These are phyloP conservation scores for Fusarium sp. DNA, from an alignment of 2,329 filamentous ascomycete genomes.

Conservation along the genomic window DNA sequence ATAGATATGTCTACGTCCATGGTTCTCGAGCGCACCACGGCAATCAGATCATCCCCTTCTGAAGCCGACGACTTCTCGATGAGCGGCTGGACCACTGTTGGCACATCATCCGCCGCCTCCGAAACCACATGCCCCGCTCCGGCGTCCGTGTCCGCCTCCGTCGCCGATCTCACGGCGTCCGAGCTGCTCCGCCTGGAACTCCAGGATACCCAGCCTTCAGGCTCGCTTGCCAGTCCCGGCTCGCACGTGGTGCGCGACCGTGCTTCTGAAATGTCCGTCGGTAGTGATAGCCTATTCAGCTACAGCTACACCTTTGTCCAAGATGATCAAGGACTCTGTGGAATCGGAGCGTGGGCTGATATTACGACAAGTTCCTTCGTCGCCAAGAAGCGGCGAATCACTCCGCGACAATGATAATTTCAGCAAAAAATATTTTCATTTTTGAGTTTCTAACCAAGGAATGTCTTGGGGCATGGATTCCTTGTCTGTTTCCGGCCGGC, in stretches of 20 bases:
- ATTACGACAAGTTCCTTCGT: constrained; percentile 10
- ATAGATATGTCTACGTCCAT: constrained; percentile 15
- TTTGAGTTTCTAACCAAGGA: background rate
- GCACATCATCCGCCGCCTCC: constrained; percentile 5
- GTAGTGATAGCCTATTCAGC: constrained; percentile 3
- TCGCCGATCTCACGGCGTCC: constrained; percentile 20
- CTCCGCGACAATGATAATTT: constrained; percentile 20
- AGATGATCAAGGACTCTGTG: constrained; percentile 23
- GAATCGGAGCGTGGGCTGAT: constrained; percentile 39
- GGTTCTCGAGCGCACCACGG: constrained; percentile 10
- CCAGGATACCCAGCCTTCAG: constrained; percentile 15
- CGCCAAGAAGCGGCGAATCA: constrained; percentile 19
- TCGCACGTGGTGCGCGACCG: constrained; percentile 12
- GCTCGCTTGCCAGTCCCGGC: constrained; percentile 10
- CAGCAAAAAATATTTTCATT: background rate
- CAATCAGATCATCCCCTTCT: background rate
- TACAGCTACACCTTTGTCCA: constrained; percentile 3
- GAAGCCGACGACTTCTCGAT: constrained; percentile 20
- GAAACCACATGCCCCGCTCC: constrained; percentile 30
- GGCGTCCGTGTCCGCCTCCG: constrained; percentile 11
- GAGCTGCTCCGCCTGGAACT: constrained; percentile 14
- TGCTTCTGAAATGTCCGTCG: constrained; percentile 16
- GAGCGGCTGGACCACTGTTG: constrained; percentile 23
- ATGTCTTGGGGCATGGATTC: constrained; percentile 1
- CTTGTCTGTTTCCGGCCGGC: background rate